Conservation (phyloP, 1,284 basidiomycete species). For the Ganoderma boninense region DNA sequence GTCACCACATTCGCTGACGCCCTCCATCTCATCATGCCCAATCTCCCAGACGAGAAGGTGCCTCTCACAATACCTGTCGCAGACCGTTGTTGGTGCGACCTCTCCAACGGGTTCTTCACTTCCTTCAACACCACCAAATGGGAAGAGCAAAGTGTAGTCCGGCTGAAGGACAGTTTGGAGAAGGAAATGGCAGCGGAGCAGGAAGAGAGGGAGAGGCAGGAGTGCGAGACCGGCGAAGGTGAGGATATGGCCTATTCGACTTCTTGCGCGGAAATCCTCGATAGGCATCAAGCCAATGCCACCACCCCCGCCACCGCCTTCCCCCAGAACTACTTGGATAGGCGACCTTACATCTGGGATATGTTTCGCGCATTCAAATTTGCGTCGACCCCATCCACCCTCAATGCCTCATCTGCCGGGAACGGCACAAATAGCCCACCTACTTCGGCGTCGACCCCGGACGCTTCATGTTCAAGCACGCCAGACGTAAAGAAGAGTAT, state of each 20-base stretch:
- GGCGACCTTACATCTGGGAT: conserved; percentile 14
- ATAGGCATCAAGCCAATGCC: neutral
- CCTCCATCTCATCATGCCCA: conserved; percentile 51
- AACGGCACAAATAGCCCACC: too few species aligned
- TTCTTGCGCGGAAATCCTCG: conserved; percentile 12
- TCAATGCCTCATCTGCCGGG: neutral
- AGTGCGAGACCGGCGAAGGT: conserved; percentile 37
- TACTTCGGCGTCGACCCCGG: neutral
- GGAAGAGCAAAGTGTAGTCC: conserved; percentile 69
- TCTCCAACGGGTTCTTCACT: conserved; percentile 68
- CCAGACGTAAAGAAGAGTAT: neutral
- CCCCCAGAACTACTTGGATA: conserved; percentile 5
- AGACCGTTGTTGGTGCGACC: conserved; percentile 86
- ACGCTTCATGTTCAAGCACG: too few species aligned
- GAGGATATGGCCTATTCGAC: conserved; percentile 18
- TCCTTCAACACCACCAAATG: conserved; percentile 77
- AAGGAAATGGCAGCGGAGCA: conserved; percentile 38
- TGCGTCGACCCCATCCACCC: neutral
- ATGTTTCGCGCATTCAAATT: conserved; percentile 22
- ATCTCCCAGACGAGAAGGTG: conserved; percentile 35
- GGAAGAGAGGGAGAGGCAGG: conserved; percentile 26
- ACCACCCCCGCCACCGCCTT: neutral
- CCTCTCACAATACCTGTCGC: conserved; percentile 63
- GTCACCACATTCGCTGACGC: conserved; percentile 76
- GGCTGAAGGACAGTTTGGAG: conserved; percentile 52